phyloP scores from a whole-genome alignment of 1,139 yeast genomes.

The Candida frijolesensis region DNA sequence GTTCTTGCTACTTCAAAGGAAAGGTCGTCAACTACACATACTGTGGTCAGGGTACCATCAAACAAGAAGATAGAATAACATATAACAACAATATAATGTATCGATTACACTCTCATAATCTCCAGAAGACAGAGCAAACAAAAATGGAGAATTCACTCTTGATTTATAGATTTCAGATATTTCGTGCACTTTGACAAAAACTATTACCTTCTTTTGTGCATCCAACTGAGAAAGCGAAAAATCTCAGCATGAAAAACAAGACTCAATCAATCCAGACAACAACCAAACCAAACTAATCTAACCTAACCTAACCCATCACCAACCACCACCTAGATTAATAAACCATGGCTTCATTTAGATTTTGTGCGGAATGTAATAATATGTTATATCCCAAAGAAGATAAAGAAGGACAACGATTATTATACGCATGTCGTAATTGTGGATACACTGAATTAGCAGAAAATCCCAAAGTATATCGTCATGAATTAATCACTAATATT shows the following conservation, averaged over 20 bases:
- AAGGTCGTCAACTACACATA: no score
- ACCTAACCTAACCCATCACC: no score
- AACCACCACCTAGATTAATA: not conserved
- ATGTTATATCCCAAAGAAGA: constrained; percentile 99
- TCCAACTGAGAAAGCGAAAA: not conserved
- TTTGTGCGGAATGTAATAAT: constrained; percentile 94
- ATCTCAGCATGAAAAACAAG: not conserved
- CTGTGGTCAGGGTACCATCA: no score
- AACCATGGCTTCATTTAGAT: constrained; percentile 83
- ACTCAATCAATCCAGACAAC: not conserved
- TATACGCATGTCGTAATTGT: constrained; percentile 95
- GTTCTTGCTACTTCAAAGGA: no score
- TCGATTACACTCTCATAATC: no score
- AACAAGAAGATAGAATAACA: no score
- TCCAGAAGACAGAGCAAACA: no score
- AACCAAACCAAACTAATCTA: not conserved
- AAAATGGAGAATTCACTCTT: no score
- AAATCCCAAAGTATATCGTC: constrained; percentile 85
- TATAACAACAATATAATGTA: no score
- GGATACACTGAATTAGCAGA: constrained; percentile 92
- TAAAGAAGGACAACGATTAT: constrained; percentile 65
- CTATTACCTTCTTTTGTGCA: no score
- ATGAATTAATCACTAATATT: constrained; percentile 85
- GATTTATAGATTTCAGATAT: no score
- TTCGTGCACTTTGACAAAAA: no score